phyloP scores from a whole-genome alignment of 148 eudicot genomes.

The Rhododendron griersonianum region DNA sequence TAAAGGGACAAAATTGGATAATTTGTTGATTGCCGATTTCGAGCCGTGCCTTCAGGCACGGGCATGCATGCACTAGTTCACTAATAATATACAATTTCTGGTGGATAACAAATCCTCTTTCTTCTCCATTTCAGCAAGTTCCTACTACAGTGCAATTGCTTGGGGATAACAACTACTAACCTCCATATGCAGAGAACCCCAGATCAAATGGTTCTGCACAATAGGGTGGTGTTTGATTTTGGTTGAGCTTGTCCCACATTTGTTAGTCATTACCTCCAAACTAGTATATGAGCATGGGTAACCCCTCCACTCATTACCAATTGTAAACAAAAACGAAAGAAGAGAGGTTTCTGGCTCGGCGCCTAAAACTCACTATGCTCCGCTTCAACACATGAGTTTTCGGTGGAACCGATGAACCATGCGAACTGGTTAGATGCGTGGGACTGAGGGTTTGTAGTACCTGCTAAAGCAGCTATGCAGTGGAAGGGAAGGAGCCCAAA shows the following conservation, averaged over 20 bases:
- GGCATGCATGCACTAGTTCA: no score
- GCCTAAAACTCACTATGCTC: background rate
- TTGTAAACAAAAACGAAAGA: background rate
- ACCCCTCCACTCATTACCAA: background rate
- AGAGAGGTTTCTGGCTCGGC: background rate
- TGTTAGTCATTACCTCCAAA: no score
- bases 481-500: no score
- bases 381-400: background rate
- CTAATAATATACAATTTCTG: no score
- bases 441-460: background rate
- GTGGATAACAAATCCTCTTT: no score
- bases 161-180: slow-evolving; percentile 60
- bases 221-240: background rate
- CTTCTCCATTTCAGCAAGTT: no score
- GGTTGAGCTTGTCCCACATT: no score
- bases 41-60: no score
- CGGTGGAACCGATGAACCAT: background rate
- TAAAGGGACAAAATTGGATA: no score
- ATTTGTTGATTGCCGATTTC: no score
- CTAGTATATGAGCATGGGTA: no score
- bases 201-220: slow-evolving; percentile 6
- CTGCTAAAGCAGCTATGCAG: background rate
- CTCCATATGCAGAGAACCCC: slow-evolving; percentile 75
- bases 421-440: background rate
- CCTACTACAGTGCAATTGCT: no score